Percentiles rank a stretch among this genome's conserved stretches.
phyloP scores from a whole-genome alignment of 139 green algal genomes.

The Coccomyxa sp. region DNA sequence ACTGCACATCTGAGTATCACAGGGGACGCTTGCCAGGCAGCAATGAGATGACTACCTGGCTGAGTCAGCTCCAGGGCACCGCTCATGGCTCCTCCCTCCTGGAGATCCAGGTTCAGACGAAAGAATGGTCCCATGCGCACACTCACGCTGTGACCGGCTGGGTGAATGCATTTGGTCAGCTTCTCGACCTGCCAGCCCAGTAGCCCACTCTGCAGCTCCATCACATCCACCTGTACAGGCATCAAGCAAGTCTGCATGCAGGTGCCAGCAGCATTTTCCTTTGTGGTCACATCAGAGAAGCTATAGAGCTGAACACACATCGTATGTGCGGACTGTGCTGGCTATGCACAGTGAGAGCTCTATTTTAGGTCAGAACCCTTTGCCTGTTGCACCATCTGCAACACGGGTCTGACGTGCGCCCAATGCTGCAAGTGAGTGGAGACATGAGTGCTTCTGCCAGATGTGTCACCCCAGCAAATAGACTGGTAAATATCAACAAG shows the following conservation, averaged over 20 bases:
- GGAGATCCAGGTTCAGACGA: constrained; percentile 16
- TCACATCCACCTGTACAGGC: constrained; percentile 1
- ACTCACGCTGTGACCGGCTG: neutral
- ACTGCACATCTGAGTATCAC: no score
- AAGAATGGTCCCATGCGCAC: constrained; percentile 22
- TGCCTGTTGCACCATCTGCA: neutral
- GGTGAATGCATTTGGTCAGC: neutral
- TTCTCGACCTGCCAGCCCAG: constrained; percentile 25
- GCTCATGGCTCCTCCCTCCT: neutral
- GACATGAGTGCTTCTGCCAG: neutral
- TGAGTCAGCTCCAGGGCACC: neutral
- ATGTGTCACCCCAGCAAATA: no score
- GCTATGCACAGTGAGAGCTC: neutral
- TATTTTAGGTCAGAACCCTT: neutral
- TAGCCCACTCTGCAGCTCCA: constrained; percentile 15
- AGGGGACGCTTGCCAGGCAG: neutral
- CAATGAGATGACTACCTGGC: neutral
- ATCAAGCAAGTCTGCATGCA: no score
- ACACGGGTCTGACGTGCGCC: neutral
- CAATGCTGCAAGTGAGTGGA: neutral
- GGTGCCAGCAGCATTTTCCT: neutral
- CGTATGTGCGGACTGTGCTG: neutral
- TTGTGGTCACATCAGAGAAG: neutral
- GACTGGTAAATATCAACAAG: no score
- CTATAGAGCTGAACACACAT: neutral